Percentiles rank a stretch among this genome's conserved stretches.
These are phyloP conservation scores for Saccharomyces pastorianus DNA, from an alignment of 1,139 yeast genomes.

Conservation along the genomic window DNA sequence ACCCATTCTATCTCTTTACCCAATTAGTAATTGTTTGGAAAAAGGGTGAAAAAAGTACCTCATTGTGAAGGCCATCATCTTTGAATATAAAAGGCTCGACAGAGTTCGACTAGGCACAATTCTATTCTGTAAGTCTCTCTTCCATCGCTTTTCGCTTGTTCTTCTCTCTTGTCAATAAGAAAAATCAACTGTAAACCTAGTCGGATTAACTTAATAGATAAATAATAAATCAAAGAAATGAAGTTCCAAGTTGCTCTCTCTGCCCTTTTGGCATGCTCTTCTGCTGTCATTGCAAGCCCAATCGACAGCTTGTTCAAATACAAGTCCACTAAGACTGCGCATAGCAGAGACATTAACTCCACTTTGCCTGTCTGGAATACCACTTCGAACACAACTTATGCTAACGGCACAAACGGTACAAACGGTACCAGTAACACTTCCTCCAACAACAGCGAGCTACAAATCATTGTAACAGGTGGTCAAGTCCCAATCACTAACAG, in stretches of 20 bases:
- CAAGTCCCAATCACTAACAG: slow-evolving; percentile 15
- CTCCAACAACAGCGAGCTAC: slow-evolving; percentile 10
- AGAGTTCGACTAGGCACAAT: neutral
- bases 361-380: neutral
- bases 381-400: neutral
- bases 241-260: slow-evolving; percentile 10
- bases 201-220: neutral
- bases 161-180: no score
- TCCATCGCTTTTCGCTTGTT: no score
- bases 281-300: slow-evolving; percentile 18
- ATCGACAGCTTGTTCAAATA: slow-evolving; percentile 7
- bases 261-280: slow-evolving; percentile 15
- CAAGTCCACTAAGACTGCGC: neutral
- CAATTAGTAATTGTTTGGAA: neutral
- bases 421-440: slow-evolving; percentile 2
- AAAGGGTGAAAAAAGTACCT: neutral
- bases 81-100: neutral
- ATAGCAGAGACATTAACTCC: neutral
- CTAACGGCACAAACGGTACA: slow-evolving; percentile 9
- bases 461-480: slow-evolving; percentile 26
- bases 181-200: no score
- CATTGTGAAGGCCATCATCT: neutral
- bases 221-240: slow-evolving; percentile 4
- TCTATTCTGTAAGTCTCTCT: neutral
- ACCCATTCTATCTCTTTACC: neutral